Evolutionary conservation across 208 protist genomes (phyloP).

Genomic region (Wallacemonas rigidus): DNA sequence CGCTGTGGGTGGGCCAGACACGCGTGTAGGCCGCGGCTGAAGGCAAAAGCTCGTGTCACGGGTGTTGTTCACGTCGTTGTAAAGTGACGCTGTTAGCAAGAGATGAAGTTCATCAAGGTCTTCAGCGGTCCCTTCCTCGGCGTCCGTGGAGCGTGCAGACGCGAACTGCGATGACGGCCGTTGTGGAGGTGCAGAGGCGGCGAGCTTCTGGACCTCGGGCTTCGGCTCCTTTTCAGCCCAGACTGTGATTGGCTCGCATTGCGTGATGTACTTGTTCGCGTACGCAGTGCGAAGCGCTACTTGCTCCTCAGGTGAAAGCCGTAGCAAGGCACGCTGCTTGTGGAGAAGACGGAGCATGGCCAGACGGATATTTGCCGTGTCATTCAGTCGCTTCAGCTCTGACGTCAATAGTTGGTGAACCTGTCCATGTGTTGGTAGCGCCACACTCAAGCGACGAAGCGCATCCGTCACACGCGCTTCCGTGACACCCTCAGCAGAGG

Average conservation of each 20-base stretch:
- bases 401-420: slow-evolving; percentile 42
- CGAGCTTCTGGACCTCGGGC: not conserved
- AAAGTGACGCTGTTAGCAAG: slow-evolving; percentile 14
- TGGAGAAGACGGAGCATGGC: slow-evolving; percentile 51
- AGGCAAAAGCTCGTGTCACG: slow-evolving; percentile 23
- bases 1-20: not conserved
- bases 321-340: slow-evolving; percentile 56
- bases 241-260: slow-evolving; percentile 15
- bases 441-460: slow-evolving; percentile 21
- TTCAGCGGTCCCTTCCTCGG: not conserved
- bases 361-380: slow-evolving; percentile 47
- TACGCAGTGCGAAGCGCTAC: slow-evolving; percentile 40
- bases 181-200: not conserved
- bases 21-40: slow-evolving; percentile 12
- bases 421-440: slow-evolving; percentile 43
- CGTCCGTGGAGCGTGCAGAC: slow-evolving; percentile 11
- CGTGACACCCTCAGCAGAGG: not conserved
- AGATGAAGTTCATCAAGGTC: slow-evolving; percentile 18
- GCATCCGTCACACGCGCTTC: not conserved
- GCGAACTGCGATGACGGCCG: slow-evolving; percentile 8
- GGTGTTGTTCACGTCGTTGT: slow-evolving; percentile 6
- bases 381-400: slow-evolving; percentile 51
- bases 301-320: slow-evolving; percentile 45
- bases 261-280: slow-evolving; percentile 30
- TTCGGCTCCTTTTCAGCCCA: not conserved